phyloP scores from a whole-genome alignment of 2,329 filamentous ascomycete genomes.

The Lomentospora prolificans region DNA sequence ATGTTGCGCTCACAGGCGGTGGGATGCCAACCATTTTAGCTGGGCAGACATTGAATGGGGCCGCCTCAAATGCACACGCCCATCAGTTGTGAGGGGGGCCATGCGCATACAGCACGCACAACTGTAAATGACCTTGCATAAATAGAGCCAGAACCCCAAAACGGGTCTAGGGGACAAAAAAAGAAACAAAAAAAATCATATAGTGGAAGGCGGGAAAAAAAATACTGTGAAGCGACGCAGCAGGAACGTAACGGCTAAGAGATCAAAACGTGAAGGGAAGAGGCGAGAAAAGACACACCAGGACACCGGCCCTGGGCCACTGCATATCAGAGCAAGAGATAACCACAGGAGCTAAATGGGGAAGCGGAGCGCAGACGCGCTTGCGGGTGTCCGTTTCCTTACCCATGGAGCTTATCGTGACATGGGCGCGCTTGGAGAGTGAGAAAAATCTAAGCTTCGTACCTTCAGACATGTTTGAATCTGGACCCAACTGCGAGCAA shows the following conservation, averaged over 20 bases:
- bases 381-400: background rate
- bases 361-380: background rate
- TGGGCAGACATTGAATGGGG: background rate
- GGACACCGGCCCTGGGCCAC: background rate
- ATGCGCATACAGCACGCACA: background rate
- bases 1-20: background rate
- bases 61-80: background rate
- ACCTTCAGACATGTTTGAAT: constrained; percentile 4
- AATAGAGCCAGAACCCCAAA: background rate
- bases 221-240: background rate
- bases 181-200: background rate
- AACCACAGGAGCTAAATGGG: background rate
- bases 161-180: background rate
- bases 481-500: constrained; percentile 6
- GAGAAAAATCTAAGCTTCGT: background rate
- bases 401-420: background rate
- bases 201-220: background rate
- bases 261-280: background rate
- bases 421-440: background rate
- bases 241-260: background rate
- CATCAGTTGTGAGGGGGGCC: background rate
- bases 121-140: constrained; percentile 1
- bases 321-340: background rate
- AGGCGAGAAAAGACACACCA: background rate
- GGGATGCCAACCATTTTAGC: too few relatives aligned